phyloP scores from a whole-genome alignment of 116 monocot genomes.

The Posidonia oceanica region DNA sequence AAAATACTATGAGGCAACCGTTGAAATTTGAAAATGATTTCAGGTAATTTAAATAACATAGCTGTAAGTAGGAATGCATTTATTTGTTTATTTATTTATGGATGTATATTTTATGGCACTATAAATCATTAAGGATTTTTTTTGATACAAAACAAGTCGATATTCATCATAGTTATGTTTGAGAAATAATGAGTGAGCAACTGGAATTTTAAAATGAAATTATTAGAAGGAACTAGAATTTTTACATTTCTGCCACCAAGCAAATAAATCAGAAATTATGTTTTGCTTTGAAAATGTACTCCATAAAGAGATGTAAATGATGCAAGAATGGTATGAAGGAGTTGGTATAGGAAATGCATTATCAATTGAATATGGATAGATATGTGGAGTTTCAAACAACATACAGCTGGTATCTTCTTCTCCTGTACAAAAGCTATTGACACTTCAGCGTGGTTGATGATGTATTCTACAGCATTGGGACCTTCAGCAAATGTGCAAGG shows the following conservation, averaged over 20 bases:
- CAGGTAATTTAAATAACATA: neutral
- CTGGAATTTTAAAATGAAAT: neutral
- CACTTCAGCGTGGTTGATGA: constrained; percentile 88
- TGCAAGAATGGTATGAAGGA: too few species aligned
- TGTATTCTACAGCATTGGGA: constrained; percentile 84
- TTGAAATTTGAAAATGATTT: neutral
- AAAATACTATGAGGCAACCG: neutral
- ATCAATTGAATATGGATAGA: neutral
- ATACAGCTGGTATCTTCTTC: constrained; percentile 70
- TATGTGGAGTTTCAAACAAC: constrained; percentile 7
- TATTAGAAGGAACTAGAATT: neutral
- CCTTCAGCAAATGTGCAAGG: constrained; percentile 20
- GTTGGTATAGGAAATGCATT: neutral
- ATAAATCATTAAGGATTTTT: neutral
- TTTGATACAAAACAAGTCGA: too few species aligned
- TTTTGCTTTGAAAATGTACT: too few species aligned
- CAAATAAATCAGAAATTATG: too few species aligned
- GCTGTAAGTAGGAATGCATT: too few species aligned
- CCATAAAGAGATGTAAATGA: too few species aligned
- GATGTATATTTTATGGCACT: too few species aligned
- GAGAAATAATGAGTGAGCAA: too few species aligned
- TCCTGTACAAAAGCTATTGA: constrained; percentile 79
- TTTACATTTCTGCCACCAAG: neutral
- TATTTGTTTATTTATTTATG: too few species aligned
- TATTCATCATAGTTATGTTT: too few species aligned